Percentiles rank a stretch among this genome's conserved stretches.
Evolutionary conservation across 2,329 filamentous ascomycete genomes (phyloP).

Genomic region (Xylariaceae sp.): DNA sequence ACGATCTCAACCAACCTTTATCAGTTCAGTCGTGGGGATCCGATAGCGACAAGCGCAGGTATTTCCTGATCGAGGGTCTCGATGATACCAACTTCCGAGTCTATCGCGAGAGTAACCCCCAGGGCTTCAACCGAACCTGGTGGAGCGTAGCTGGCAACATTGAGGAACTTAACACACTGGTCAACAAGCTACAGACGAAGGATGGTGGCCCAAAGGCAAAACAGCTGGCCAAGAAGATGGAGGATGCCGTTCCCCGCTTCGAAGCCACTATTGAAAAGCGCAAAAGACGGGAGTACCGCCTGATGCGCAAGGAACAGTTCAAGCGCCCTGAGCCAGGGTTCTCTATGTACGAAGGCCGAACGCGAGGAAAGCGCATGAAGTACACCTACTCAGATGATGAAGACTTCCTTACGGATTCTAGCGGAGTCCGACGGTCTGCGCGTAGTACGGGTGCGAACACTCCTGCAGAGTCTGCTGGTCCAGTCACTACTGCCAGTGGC

Average conservation of each 20-base stretch:
- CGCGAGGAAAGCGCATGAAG: conserved; percentile 90
- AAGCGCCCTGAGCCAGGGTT: conserved; percentile 82
- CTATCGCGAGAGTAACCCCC: conserved; percentile 88
- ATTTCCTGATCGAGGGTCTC: conserved; percentile 88
- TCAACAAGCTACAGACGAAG: conserved; percentile 68
- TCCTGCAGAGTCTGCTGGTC: conserved; percentile 60
- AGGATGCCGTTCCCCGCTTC: conserved; percentile 78
- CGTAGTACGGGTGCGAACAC: conserved; percentile 72
- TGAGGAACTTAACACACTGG: conserved; percentile 73
- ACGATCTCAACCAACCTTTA: conserved; percentile 76
- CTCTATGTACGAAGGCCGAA: conserved; percentile 93
- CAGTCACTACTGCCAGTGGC: conserved; percentile 75
- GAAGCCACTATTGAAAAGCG: conserved; percentile 97
- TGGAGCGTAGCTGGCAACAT: conserved; percentile 89
- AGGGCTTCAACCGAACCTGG: conserved; percentile 74
- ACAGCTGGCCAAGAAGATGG: conserved; percentile 72
- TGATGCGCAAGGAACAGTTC: conserved; percentile 81
- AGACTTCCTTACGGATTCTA: conserved; percentile 62
- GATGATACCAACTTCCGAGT: conserved; percentile 93
- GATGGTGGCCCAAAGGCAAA: conserved; percentile 81
- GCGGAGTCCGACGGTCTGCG: conserved; percentile 57
- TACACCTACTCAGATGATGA: conserved; percentile 95
- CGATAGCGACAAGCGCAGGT: conserved; percentile 86
- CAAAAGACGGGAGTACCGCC: conserved; percentile 85
- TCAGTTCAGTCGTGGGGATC: conserved; percentile 88